Percentiles rank a stretch among this genome's conserved stretches.
Conservation (phyloP, 2,329 filamentous ascomycete genomes). For the Arthrinium puccinioides region DNA sequence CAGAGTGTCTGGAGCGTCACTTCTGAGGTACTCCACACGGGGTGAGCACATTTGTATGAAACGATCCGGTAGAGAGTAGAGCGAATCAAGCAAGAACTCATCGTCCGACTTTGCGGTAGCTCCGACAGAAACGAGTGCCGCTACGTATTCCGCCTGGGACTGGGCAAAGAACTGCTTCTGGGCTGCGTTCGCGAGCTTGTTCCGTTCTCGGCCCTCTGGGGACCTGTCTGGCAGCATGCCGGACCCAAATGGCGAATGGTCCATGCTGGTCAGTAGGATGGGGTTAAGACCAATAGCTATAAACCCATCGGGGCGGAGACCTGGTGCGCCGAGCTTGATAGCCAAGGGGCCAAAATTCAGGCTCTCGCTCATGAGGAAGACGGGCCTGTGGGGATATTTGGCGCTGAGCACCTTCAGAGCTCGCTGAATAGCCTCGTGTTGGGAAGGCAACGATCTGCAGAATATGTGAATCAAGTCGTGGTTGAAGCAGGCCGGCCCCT, state of each 20-base stretch:
- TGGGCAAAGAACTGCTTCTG: background rate
- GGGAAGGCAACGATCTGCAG: constrained; percentile 6
- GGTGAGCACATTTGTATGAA: constrained; percentile 6
- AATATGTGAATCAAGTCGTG: constrained; percentile 7
- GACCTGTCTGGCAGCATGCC: background rate
- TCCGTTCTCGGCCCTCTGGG: background rate
- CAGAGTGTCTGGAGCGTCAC: constrained; percentile 3
- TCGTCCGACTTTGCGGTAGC: background rate
- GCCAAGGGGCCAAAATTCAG: constrained; percentile 4
- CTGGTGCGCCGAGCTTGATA: constrained; percentile 2
- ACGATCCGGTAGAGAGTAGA: constrained; percentile 4
- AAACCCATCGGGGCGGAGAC: constrained; percentile 1
- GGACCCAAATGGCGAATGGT: background rate
- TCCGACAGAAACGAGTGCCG: background rate
- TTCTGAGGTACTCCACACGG: constrained; percentile 3
- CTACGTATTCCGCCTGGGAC: background rate
- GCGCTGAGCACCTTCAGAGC: constrained; percentile 2
- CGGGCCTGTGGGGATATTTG: constrained; percentile 1
- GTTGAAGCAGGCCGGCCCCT: constrained; percentile 6
- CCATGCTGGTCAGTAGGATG: background rate
- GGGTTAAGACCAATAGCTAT: background rate
- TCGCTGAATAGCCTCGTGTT: constrained; percentile 6
- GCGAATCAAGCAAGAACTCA: background rate
- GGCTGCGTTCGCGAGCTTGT: background rate
- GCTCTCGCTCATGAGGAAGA: constrained; percentile 5